Base-by-base conservation (phyloP, 106 monocot species). In the Amphibolis antarctica region DNA sequence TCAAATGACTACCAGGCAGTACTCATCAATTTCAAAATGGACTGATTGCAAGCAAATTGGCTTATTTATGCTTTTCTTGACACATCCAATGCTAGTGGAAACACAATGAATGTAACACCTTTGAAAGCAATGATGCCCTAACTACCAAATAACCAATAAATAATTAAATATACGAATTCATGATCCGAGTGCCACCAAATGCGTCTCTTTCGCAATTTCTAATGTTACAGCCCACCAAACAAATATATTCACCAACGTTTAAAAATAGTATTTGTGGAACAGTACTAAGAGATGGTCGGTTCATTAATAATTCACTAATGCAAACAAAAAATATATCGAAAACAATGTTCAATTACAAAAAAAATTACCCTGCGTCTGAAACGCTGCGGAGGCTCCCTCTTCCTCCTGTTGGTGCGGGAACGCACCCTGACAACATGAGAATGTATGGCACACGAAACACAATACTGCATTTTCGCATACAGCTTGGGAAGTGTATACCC, bases 1-100 rank as follows among this genome's bases (percentile, higher is more conserved):
- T 36, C 36, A 49, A 49, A 4, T 46, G 14, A 46, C 46, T 46
- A 46, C 46, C 14, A 46, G n/a, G 15, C 17, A 49, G 48, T 49
- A 12, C 13, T 49, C 48, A 49, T n/a, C 48, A 49, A 49, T 14
- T 49, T 49, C 3, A 49, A 49, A 49, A 36, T 36, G 2, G 48
- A 3, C 10, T 13, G 15, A 13, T 4, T 49, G 48, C 13, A 24
- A 7, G 1, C 19, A 22, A 66, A 30, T 0, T 43, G 10, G 1
- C 44, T 65, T 13, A 42, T 81, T 51, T 79, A 68, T 71, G 79
- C 83, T 75, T 69, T 53, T 67, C 65, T 59, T 76, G 76, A 77
- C 76, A 62, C 79, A 69, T 66, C 69, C 76, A 76, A 22, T 66
- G 57, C 46, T 46, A 73, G 21, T 9, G 10, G 50, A 69, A 21